A percentile compares a stretch with the other conserved stretches of the same genome.
Evolutionary conservation across 1,284 basidiomycete species (phyloP).

Genomic region (Tylopilus sp.): DNA sequence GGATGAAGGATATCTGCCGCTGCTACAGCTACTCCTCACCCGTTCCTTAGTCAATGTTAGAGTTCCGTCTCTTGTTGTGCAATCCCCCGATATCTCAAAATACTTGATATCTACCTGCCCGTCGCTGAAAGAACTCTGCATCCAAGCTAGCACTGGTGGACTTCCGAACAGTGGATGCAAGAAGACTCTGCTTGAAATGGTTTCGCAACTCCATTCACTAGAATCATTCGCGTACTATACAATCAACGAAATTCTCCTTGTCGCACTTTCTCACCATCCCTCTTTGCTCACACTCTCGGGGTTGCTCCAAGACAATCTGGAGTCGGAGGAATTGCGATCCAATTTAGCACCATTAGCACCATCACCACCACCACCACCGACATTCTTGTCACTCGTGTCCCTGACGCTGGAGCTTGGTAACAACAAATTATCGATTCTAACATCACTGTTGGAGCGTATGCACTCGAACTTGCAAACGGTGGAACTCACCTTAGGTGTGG

Average conservation of each 20-base stretch:
- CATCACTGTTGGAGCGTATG: conserved; percentile 34
- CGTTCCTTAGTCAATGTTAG: conserved; percentile 32
- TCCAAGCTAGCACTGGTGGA: not conserved
- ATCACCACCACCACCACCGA: not conserved
- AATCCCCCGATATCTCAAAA: conserved; percentile 32
- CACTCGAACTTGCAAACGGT: conserved; percentile 25
- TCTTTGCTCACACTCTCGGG: conserved; percentile 25
- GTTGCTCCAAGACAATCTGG: conserved; percentile 25
- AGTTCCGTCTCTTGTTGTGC: conserved; percentile 18
- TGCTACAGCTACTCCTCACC: conserved; percentile 34
- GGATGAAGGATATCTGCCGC: conserved; percentile 20
- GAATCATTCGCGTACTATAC: conserved; percentile 30
- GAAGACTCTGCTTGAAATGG: conserved; percentile 30
- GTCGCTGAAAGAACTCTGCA: conserved; percentile 21
- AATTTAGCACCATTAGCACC: conserved; percentile 21
- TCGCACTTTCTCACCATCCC: conserved; percentile 35
- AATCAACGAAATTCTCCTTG: conserved; percentile 35
- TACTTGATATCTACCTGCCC: conserved; percentile 31
- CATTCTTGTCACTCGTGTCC: conserved; percentile 22
- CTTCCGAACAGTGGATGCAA: conserved; percentile 17
- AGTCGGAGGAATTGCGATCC: conserved; percentile 27
- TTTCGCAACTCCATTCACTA: conserved; percentile 29
- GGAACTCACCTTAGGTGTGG: conserved; percentile 21
- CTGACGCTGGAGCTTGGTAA: conserved; percentile 17
- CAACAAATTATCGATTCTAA: conserved; percentile 24